A percentile compares a stretch with the other conserved stretches of the same genome.
phyloP scores from a whole-genome alignment of 23 red algal species.

The Gracilaria caudata region DNA sequence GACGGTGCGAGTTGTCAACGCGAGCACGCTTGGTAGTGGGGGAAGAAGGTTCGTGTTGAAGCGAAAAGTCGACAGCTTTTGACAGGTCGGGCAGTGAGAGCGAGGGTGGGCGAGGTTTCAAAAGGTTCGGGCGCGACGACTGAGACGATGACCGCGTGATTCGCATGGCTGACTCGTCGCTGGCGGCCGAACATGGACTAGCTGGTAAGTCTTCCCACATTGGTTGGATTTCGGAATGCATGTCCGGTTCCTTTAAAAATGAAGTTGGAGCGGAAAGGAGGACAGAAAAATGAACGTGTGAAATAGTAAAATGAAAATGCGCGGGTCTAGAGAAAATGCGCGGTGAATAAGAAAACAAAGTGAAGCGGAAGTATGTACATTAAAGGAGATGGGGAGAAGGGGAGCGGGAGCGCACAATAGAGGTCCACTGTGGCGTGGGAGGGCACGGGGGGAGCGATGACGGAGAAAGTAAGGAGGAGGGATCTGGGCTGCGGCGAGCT shows the following conservation, averaged over 20 bases:
- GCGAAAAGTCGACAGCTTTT: neutral
- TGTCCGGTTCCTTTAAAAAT: neutral
- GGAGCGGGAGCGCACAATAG: neutral
- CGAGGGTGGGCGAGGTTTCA: conserved; percentile 10
- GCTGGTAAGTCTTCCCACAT: conserved; percentile 64
- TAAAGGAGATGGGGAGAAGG: neutral
- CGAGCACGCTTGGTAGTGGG: conserved; percentile 32
- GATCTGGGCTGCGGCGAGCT: conserved; percentile 35
- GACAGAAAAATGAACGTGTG: too few relatives aligned
- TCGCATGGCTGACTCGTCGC: conserved; percentile 29
- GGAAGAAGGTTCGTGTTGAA: conserved; percentile 14
- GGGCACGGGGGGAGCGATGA: neutral
- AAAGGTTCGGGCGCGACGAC: conserved; percentile 1
- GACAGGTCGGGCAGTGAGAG: conserved; percentile 11
- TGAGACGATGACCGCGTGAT: neutral
- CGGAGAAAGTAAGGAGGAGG: conserved; percentile 2
- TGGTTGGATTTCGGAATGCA: conserved; percentile 25
- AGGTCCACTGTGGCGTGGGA: neutral
- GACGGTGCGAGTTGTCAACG: neutral
- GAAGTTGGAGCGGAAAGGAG: neutral
- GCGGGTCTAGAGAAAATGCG: neutral
- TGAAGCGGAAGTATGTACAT: neutral
- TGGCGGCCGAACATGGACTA: conserved; percentile 58
- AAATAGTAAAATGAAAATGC: too few relatives aligned
- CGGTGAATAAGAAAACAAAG: neutral